These are phyloP conservation scores for Entomortierella lignicola DNA, from an alignment of 192 early-diverging fungal genomes.

Conservation along the genomic window DNA sequence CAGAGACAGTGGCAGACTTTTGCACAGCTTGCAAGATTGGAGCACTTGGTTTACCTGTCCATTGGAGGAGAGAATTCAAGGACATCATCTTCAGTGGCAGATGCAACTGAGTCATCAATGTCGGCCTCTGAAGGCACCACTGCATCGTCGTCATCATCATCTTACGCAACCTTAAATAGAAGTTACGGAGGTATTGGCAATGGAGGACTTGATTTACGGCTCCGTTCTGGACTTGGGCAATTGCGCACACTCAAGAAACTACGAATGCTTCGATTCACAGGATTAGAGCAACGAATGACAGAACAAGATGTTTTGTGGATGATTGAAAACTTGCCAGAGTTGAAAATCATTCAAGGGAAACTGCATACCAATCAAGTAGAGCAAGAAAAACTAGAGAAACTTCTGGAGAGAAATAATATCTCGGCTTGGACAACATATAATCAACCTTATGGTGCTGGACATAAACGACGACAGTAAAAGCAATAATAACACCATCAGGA, in stretches of 20 bases:
- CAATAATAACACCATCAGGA: background rate
- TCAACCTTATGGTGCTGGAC: background rate
- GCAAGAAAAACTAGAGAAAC: background rate
- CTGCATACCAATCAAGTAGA: slow-evolving; percentile 19
- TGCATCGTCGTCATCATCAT: background rate
- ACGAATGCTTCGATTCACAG: slow-evolving; percentile 30
- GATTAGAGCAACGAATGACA: slow-evolving; percentile 7
- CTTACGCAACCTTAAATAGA: background rate
- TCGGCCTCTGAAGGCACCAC: background rate
- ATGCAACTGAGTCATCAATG: background rate
- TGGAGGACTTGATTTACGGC: slow-evolving; percentile 17
- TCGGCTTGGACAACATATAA: slow-evolving; percentile 32
- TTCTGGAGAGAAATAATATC: slow-evolving; percentile 3
- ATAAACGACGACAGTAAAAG: background rate
- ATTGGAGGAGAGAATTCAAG: slow-evolving; percentile 12
- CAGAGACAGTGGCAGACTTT: slow-evolving; percentile 20
- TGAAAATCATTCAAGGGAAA: slow-evolving; percentile 14
- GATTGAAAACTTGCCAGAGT: slow-evolving; percentile 24
- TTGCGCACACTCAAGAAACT: slow-evolving; percentile 15
- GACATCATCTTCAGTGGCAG: background rate
- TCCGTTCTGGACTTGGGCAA: slow-evolving; percentile 15
- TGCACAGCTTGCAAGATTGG: slow-evolving; percentile 16
- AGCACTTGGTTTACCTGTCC: slow-evolving; percentile 19
- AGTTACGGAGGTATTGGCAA: background rate
- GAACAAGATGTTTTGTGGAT: slow-evolving; percentile 28